Evolutionary conservation across 78 protist species (phyloP), one percentile per base, ranked within the genome.

Genomic region (Dictyostelium purpureum): DNA sequence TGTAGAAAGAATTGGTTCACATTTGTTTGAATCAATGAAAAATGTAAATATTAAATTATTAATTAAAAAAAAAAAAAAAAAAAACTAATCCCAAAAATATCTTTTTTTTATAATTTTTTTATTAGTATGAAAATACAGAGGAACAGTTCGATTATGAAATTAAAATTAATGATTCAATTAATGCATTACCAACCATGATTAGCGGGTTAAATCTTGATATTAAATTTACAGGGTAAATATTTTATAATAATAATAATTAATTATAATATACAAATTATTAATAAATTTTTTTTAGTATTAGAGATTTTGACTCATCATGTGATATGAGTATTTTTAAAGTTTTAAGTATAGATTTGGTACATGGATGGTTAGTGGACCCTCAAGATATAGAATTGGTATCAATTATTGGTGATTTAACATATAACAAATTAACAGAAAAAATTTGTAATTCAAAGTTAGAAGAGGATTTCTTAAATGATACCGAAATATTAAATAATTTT

Each of bases 281-380:
- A 47, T 26, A 16, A 33, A 31, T 16, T 54, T 38, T 21, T 35
- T 75, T 61, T 65, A 87, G 93, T 10, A 47, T 74, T 52, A 71
- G 51, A 45, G 61, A 80, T 49, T 93, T 81, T 52, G 96, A 93
- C 33, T 31, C 73, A 45, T 52, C 89, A 12, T 69, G 80, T 24
- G 94, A 93, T 40, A 69, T 67, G 35, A 82, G 74, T 69, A 75
- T 93, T 14, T 87, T 93, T 65, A 70, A 93, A 42, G 37, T 78
- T 6, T 75, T 93, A 75, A 77, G 76, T 71, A 87, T 93, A 4
- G 77, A 49, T n/a, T 40, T 93, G 21, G 89, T 93, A 24, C 96
- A 93, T 56, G 96, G 96, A 4, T 93, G 96, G 96, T 74, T 93
- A 24, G 90, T 79, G 6, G 96, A 93, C 28, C 93, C 89, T 0